phyloP scores from a whole-genome alignment of 2,329 filamentous ascomycete species.

The Colletotrichum chrysophilum region DNA sequence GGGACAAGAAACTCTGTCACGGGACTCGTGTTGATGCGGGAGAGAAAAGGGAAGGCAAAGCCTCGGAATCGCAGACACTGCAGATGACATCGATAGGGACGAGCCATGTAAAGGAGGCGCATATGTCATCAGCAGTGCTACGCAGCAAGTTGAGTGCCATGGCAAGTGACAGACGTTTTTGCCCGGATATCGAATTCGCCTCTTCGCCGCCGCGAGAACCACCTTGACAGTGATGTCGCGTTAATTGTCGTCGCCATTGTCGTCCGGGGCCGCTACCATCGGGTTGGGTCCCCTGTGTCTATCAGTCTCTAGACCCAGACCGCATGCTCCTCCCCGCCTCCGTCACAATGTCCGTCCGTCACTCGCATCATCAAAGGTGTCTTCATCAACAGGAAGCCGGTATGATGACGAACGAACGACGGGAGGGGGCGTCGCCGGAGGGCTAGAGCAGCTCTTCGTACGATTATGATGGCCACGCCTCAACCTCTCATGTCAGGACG shows the following conservation, averaged over 20 bases:
- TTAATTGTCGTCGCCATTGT: background rate
- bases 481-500: background rate
- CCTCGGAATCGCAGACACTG: background rate
- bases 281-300: background rate
- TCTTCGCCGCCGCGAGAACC: background rate
- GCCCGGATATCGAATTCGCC: background rate
- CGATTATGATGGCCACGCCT: conserved; percentile 8
- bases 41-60: background rate
- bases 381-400: background rate
- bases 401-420: background rate
- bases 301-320: conserved; percentile 1
- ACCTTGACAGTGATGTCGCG: background rate
- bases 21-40: background rate
- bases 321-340: background rate
- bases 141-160: background rate
- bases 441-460: background rate
- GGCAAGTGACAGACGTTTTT: background rate
- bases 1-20: background rate
- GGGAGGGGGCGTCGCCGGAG: background rate
- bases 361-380: background rate
- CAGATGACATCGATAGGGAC: background rate
- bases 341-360: background rate
- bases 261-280: background rate
- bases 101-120: background rate
- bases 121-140: background rate